Evolutionary conservation across 2,329 filamentous ascomycete genomes (phyloP), one percentile per base, ranked within the genome.

Genomic region (Furcasterigmium furcatum): DNA sequence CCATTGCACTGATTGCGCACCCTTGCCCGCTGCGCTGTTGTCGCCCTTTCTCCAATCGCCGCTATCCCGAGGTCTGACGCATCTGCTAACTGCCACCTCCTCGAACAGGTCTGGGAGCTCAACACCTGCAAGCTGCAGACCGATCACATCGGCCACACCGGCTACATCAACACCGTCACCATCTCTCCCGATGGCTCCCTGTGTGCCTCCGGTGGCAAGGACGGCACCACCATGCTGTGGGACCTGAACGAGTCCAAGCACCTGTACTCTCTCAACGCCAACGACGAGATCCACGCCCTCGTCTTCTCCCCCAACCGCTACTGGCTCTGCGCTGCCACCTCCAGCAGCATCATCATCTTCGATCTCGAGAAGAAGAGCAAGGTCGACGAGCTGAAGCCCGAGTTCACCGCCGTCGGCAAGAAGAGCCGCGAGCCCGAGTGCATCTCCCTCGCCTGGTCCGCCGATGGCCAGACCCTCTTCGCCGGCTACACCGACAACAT

Each of bases 311-410:
- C 94, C 70, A 99, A 99, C 90, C 88, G 94, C 75, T 99, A 99
- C 90, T 99, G 94, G 94, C 87, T 99, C 63, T 99, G 94, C 84
- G 94, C 94, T 70, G 94, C 94, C 71, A 99, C 94, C 56, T 83
- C 90, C 70, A 89, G 84, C 79, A 91, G 85, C 84, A 97, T 99
- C 84, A 96, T 96, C 84, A 97, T 99, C 84, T 99, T 99, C 80
- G 94, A 99, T 70, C 85, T 99, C 62, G 94, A 99, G 90, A 99
- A 99, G 91, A 99, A 99, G 91, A 95, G 87, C 87, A 97, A 96
- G 88, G 92, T 97, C 69, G 92, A 97, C 66, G 94, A 97, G 85
- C 86, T 99, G 74, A 96, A 95, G 87, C 92, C 92, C 61, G 94
- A 99, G 74, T 95, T 94, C 81, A 81, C 91, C 68, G 83, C 91